These are phyloP conservation scores for Fusarium transvaalense DNA, from an alignment of 2,329 filamentous ascomycete genomes.

Conservation along the genomic window DNA sequence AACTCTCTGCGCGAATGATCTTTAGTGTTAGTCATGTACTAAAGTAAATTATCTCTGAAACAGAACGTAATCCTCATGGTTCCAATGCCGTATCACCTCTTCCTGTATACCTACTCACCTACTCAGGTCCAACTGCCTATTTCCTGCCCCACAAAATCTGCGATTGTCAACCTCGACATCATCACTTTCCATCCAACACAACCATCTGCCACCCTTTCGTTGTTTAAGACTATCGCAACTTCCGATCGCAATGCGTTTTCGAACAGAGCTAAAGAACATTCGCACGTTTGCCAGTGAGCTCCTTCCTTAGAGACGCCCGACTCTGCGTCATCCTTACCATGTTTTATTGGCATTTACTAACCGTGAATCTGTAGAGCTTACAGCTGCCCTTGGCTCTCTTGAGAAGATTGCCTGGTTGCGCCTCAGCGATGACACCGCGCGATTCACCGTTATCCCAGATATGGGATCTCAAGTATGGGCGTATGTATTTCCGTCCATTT, in stretches of 20 bases:
- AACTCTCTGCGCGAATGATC: fast-evolving
- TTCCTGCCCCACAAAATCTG: conserved; percentile 31
- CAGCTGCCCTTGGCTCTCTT: conserved; percentile 72
- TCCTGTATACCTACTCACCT: conserved; percentile 1
- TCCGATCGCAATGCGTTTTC: conserved; percentile 70
- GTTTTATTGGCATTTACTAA: not conserved
- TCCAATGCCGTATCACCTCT: not conserved
- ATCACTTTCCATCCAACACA: conserved; percentile 12
- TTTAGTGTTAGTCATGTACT: not conserved
- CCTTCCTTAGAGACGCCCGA: not conserved
- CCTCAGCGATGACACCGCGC: conserved; percentile 86
- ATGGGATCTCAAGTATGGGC: conserved; percentile 97
- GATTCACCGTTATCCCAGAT: conserved; percentile 96
- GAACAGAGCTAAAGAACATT: conserved; percentile 74
- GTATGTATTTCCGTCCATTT: conserved; percentile 60
- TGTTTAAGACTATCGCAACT: conserved; percentile 5
- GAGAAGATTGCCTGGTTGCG: conserved; percentile 93
- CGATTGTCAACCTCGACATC: conserved; percentile 28
- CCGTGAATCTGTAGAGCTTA: conserved; percentile 64
- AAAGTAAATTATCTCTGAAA: no score
- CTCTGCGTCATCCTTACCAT: not conserved
- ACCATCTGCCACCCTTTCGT: not conserved
- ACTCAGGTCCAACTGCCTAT: not conserved
- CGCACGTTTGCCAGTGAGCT: conserved; percentile 72
- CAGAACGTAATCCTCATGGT: not conserved